A percentile compares a stretch with the other conserved stretches of the same genome.
Conservation (phyloP, 306 rosid species). For the Vigna unguiculata region DNA sequence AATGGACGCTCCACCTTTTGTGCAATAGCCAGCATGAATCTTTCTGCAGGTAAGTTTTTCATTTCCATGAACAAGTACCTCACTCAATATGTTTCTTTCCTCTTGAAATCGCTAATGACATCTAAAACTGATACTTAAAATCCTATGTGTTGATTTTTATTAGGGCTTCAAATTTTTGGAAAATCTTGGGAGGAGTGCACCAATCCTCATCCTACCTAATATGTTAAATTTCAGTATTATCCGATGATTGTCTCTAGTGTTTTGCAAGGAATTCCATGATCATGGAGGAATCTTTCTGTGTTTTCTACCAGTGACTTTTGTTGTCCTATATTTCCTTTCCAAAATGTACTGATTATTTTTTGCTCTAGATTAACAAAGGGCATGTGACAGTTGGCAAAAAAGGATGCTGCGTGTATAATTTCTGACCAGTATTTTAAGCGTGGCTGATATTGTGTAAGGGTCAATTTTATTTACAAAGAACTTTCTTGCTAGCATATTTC, state of each 20-base stretch:
- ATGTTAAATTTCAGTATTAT: conserved; percentile 21
- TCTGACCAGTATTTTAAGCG: conserved; percentile 48
- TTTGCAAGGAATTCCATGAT: conserved; percentile 46
- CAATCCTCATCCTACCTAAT: conserved; percentile 46
- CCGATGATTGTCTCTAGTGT: conserved; percentile 32
- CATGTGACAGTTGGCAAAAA: conserved; percentile 50
- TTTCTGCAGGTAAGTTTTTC: conserved; percentile 47
- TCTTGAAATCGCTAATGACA: background rate
- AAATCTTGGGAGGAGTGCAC: conserved; percentile 60
- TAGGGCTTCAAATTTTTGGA: conserved; percentile 62
- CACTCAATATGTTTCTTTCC: background rate
- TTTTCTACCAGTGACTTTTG: conserved; percentile 37
- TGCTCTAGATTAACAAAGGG: conserved; percentile 42
- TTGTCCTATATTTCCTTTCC: conserved; percentile 50
- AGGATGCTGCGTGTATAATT: conserved; percentile 51
- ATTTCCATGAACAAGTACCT: conserved; percentile 1
- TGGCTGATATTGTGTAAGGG: conserved; percentile 45
- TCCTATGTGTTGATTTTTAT: conserved; percentile 31
- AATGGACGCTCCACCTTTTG: conserved; percentile 46
- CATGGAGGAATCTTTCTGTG: conserved; percentile 41
- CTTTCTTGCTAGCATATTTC: conserved; percentile 24
- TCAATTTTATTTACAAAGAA: conserved; percentile 30
- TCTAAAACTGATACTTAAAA: background rate
- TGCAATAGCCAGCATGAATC: conserved; percentile 52
- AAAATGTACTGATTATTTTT: conserved; percentile 38